Evolutionary conservation across 2,329 filamentous ascomycete species (phyloP).

Genomic region (Conoideocrella luteorostrata): DNA sequence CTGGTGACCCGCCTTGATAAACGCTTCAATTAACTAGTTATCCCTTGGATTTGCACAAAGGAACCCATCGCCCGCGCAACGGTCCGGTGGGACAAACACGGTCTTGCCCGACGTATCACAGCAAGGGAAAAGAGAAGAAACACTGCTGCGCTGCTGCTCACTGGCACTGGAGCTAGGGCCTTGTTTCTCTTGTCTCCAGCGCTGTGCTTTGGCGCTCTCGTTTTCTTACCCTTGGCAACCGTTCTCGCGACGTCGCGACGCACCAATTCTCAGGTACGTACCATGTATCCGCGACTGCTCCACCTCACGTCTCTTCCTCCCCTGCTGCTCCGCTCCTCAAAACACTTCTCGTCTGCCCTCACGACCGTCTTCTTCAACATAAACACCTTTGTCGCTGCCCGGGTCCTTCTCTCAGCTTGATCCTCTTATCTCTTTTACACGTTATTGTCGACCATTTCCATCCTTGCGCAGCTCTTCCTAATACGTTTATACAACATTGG

Average conservation of each 20-base stretch:
- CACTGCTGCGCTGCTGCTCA: slow-evolving; percentile 1
- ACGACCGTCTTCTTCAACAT: slow-evolving; percentile 25
- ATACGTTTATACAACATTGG: slow-evolving; percentile 22
- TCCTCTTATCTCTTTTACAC: slow-evolving; percentile 13
- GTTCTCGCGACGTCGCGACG: slow-evolving; percentile 12
- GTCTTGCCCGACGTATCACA: slow-evolving; percentile 5
- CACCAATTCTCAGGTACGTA: slow-evolving; percentile 12
- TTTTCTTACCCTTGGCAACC: slow-evolving; percentile 10
- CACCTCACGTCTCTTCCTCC: slow-evolving; percentile 19
- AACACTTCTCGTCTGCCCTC: slow-evolving; percentile 30
- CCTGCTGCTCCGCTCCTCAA: slow-evolving; percentile 29
- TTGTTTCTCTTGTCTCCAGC: neutral
- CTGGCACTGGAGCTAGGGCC: neutral
- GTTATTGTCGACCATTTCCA: slow-evolving; percentile 17
- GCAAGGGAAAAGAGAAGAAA: neutral
- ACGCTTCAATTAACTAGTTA: too few relatives aligned
- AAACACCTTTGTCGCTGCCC: slow-evolving; percentile 26
- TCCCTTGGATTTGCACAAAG: slow-evolving; percentile 6
- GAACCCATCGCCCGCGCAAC: slow-evolving; percentile 8
- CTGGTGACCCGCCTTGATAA: too few relatives aligned
- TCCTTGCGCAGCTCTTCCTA: slow-evolving; percentile 19
- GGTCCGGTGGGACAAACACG: slow-evolving; percentile 12
- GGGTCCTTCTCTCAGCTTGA: slow-evolving; percentile 17
- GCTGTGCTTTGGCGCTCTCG: neutral
- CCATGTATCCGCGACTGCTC: slow-evolving; percentile 13